Base-by-base conservation (phyloP, 2,329 filamentous ascomycete genomes). In the Aschersonia sp. region DNA sequence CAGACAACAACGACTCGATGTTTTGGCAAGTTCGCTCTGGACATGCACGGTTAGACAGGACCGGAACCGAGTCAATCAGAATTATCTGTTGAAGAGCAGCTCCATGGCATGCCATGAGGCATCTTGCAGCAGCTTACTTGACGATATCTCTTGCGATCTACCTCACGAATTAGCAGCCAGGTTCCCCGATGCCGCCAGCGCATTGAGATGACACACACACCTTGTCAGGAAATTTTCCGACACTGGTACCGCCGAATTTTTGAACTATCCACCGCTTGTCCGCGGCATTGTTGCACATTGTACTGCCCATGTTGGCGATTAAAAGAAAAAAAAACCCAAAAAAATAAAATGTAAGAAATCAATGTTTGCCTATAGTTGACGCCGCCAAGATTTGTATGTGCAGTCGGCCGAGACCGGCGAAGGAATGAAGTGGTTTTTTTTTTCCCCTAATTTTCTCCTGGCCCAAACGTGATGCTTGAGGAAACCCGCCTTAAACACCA, bases 201-300 rank as follows among this genome's bases (percentile, higher is more conserved):
- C 8, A 8, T 37, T 9, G 12, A 37, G 35, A 45, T 45, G 7
- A 41, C 22, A 31, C 37, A 65, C 67, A 49, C 59, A 76, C 72
- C 66, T 83, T 83, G 55, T 78, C 75, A 46, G 89, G 83, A 58
- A 94, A 95, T 68, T 97, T 97, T 57, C 90, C 92, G 46, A 97
- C 85, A 61, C 87, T 94, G 46, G 90, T 98, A 46, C 90, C 90
- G 52, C 89, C 89, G 64, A 94, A 95, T 66, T 95, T 95, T 64
- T 95, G 88, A 45, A 95, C 84, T 32, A 94, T 74, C 89, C 88
- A 95, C 55, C 73, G 72, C 53, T 71, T 68, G 44, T 58, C 56
- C 47, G 62, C 58, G 45, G 60, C 56, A 54, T 69, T 69, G 53
- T 53, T 57, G 50, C 59, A 53, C 41, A 56, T 55, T 12, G 58